Base-by-base conservation (phyloP, 805 yeast genomes). In the Suhomyces sp. region DNA sequence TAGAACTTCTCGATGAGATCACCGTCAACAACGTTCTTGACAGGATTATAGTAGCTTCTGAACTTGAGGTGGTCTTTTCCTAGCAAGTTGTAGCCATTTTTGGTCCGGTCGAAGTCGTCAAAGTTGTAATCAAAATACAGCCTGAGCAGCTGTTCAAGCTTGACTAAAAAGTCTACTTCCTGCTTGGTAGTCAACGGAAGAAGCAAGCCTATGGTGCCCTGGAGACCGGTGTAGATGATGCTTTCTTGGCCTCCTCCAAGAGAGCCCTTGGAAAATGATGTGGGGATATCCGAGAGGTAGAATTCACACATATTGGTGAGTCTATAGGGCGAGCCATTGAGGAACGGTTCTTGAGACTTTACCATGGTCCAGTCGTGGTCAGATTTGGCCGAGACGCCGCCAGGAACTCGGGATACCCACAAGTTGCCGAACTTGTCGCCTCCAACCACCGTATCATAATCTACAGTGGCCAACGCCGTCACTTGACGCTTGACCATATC, bases 361-460 rank as follows among this genome's bases (percentile, higher is more conserved):
- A 64, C 46, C 19, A 71, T 57, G 13, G 60, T 59, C 67, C 70
- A 68, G 49, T 84, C 89, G 47, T 76, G 79, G 53, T 80, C 85
- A 21, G 82, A 67, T 41, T 76, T 63, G 43, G 71, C 67, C 0
- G 85, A 78, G 0, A 76, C 72, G 4, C 75, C 69, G n/a, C 69
- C 68, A 0, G 86, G 81, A 40, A 86, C 67, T 53, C 97, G 72
- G 40, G 89, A 68, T 1, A 88, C 79, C 67, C 86, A 84, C 0
- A 91, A 45, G 59, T 86, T 89, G 0, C 98, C 97, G 68, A 87
- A 90, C 61, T 84, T 85, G 64, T 94, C 98, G 12, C 97, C 97
- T 1, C 89, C 89, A 40, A 87, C 72, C 0, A 87, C 81, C 0
- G 97, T 90, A 51, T 83, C 83, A 55, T 82, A 80, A 64, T 94